phyloP scores from a whole-genome alignment of 2,329 filamentous ascomycete genomes.

The Dendryphion nanum region DNA sequence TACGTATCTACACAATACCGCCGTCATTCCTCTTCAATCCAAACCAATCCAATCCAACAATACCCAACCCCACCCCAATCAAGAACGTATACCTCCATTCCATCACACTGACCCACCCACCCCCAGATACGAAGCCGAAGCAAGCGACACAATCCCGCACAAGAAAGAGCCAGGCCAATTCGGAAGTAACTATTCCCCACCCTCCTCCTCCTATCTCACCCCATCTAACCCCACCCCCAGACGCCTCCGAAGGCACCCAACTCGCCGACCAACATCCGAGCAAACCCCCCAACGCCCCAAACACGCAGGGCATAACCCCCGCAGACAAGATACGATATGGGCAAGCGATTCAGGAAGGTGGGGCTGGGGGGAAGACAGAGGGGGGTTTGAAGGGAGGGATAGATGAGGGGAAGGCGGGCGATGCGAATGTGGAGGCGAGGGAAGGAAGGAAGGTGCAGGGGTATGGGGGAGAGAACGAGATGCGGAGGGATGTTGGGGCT shows the following conservation, averaged over 20 bases:
- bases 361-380: constrained; percentile 54
- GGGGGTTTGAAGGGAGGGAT: constrained; percentile 12
- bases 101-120: no score
- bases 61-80: no score
- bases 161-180: constrained; percentile 58
- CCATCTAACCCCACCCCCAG: constrained; percentile 1
- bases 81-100: no score
- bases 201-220: constrained; percentile 1
- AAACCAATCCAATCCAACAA: no score
- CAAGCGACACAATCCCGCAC: constrained; percentile 50
- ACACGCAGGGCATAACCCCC: constrained; percentile 36
- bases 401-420: constrained; percentile 30
- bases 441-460: constrained; percentile 51
- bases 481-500: constrained; percentile 51
- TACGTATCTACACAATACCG: no score
- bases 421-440: constrained; percentile 42
- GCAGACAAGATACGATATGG: constrained; percentile 57
- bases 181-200: constrained; percentile 43
- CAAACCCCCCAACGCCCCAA: constrained; percentile 37
- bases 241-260: not conserved
- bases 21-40: no score
- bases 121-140: constrained; percentile 52
- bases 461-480: constrained; percentile 51
- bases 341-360: constrained; percentile 55
- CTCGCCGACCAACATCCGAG: not conserved